Evolutionary conservation across 306 rosid species (phyloP), one percentile per base, ranked within the genome.

Genomic region (Corylus americana): DNA sequence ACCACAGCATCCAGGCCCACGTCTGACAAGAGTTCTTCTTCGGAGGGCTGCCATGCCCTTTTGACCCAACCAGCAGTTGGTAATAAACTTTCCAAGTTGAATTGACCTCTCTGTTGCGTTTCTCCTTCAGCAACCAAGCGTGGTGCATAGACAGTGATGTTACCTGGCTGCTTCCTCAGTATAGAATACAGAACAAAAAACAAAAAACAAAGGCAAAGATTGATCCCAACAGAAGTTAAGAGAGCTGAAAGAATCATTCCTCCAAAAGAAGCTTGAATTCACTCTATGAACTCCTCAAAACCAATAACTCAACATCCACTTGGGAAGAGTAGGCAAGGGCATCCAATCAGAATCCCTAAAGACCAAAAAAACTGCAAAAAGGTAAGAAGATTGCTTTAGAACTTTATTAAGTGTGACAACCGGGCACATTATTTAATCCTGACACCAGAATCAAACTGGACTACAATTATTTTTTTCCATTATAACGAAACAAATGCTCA

Each of bases 31-130:
- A 93, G 77, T 11, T 93, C 88, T 14, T 91, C 90, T 51, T 90
- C 98, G 0, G 97, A 82, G 62, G 86, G 92, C 53, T 70, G 70
- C 98, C 98, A 93, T 31, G 98, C 98, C 55, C 83, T 80, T 70
- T n/a, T 83, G 70, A 93, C 87, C 98, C 98, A 93, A 59, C 97
- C 89, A 49, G 90, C 83, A 75, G 93, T 86, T 2, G 98, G 98
- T 73, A 93, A 53, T 37, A 93, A 47, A 69, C 91, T 82, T 70
- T 91, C 95, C 84, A 93, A 85, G 86, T 85, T 87, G 90, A 91
- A 93, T 0, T 54, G 74, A 70, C 80, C 84, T 14, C 80, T 77
- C 58, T 66, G 85, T 76, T 74, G 84, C 20, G 77, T 75, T 55
- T 81, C 76, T 61, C 84, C 88, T 75, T 88, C 77, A 22, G 88